Evolutionary conservation across 2,329 filamentous ascomycete genomes (phyloP).

Genomic region (Fusarium armeniacum): DNA sequence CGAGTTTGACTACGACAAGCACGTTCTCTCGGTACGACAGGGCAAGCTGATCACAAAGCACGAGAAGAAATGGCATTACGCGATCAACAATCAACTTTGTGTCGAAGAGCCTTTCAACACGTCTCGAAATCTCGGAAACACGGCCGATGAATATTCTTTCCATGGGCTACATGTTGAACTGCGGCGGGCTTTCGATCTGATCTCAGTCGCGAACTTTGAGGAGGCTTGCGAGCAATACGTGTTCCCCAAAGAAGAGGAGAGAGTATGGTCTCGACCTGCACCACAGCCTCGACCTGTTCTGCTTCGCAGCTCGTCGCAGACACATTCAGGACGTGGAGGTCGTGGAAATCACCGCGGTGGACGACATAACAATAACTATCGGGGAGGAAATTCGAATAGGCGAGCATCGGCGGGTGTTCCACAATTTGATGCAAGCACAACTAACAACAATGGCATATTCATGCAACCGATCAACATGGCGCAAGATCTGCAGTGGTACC

Average conservation of each 20-base stretch:
- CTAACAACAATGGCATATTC: conserved; percentile 54
- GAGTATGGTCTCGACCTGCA: conserved; percentile 70
- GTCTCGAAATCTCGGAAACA: conserved; percentile 91
- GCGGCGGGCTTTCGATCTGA: conserved; percentile 85
- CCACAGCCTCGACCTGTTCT: conserved; percentile 68
- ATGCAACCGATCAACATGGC: conserved; percentile 60
- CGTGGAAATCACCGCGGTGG: conserved; percentile 65
- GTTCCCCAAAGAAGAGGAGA: conserved; percentile 86
- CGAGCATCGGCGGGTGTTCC: conserved; percentile 67
- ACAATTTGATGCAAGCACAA: conserved; percentile 62
- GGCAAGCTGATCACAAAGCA: conserved; percentile 83
- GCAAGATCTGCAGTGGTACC: conserved; percentile 66
- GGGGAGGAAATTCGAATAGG: conserved; percentile 62
- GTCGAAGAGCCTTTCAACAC: conserved; percentile 98
- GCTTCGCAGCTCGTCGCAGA: conserved; percentile 72
- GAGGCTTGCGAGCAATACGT: conserved; percentile 90
- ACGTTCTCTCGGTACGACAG: conserved; percentile 86
- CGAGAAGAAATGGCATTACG: conserved; percentile 89
- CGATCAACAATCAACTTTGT: conserved; percentile 86
- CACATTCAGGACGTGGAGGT: conserved; percentile 64
- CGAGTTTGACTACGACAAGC: conserved; percentile 89
- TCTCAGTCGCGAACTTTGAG: conserved; percentile 82
- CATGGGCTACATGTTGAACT: conserved; percentile 91
- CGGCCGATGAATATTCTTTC: conserved; percentile 94
- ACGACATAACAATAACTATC: conserved; percentile 62